Conservation (phyloP, 495 filamentous ascomycete genomes). For the Aspergillus steynii region DNA sequence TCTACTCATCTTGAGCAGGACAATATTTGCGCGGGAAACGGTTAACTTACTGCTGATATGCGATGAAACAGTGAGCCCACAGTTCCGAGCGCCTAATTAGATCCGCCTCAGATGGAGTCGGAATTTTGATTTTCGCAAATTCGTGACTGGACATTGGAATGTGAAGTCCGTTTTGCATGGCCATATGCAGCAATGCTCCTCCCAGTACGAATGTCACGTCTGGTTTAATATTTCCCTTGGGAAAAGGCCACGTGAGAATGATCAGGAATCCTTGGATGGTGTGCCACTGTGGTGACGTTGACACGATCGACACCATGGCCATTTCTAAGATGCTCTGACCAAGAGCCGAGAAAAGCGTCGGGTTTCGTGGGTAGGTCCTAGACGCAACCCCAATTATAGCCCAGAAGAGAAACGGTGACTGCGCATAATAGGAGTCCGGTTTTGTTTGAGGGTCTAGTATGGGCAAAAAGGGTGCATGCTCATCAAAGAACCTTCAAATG, state of each 20-base stretch:
- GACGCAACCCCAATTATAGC: slow-evolving; percentile 43
- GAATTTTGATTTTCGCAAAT: slow-evolving; percentile 39
- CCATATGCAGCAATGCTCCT: slow-evolving; percentile 44
- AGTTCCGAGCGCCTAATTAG: slow-evolving; percentile 41
- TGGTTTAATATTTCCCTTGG: slow-evolving; percentile 40
- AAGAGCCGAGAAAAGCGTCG: slow-evolving; percentile 42
- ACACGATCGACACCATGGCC: slow-evolving; percentile 42
- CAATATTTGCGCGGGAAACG: not conserved
- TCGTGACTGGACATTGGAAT: slow-evolving; percentile 51
- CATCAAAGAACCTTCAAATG: slow-evolving; percentile 42
- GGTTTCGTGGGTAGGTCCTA: slow-evolving; percentile 40
- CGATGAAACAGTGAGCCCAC: slow-evolving; percentile 45
- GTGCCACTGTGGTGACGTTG: slow-evolving; percentile 40
- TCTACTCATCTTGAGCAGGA: slow-evolving; percentile 19
- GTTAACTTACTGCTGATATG: slow-evolving; percentile 39
- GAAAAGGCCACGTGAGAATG: slow-evolving; percentile 52
- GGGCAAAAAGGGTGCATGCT: slow-evolving; percentile 48
- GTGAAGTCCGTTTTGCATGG: slow-evolving; percentile 53
- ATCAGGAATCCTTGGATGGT: slow-evolving; percentile 51
- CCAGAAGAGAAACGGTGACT: slow-evolving; percentile 55
- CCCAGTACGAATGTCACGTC: slow-evolving; percentile 45
- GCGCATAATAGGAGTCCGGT: slow-evolving; percentile 45
- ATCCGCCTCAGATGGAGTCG: slow-evolving; percentile 36
- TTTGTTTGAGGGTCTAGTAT: slow-evolving; percentile 40
- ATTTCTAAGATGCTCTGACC: slow-evolving; percentile 43